Evolutionary conservation across 306 rosid genomes (phyloP), one percentile per base, ranked within the genome.

Genomic region (Acacia acuminata): DNA sequence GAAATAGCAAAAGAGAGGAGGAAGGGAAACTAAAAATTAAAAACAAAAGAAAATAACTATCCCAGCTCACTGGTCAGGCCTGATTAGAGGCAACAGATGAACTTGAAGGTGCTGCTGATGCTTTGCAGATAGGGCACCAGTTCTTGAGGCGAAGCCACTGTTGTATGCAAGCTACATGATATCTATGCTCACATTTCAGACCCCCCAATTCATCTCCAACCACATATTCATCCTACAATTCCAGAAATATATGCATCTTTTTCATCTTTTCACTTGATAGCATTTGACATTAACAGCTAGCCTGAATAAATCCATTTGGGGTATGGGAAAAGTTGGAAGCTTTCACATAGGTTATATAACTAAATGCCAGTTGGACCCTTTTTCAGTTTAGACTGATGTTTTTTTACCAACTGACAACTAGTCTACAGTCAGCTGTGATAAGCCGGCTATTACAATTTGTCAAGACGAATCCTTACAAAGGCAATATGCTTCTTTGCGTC

Each of bases 51-150:
- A 53, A 66, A 64, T 15, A 20, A 9, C 68, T 74, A 40, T 55
- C 71, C 70, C 72, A 13, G n/a, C 70, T 14, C 68, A 12, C 40
- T 51, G 47, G 64, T 64, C 69, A 48, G 48, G 66, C 8, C 32
- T 58, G 64, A 69, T 66, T 17, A 3, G 51, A 85, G 17, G 48
- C 69, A 86, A 76, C 86, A 32, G 80, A 74, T 64, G 89, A 68
- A 17, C 81, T 80, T 15, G 90, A 80, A 67, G 34, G 79, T 67
- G 86, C 85, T 0, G 84, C 88, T 3, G 94, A 82, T 32, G 88
- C 85, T 91, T 93, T 90, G 85, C 97, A 95, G 72, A 91, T 84
- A 27, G 97, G 98, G 82, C 98, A 93, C 97, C 97, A 95, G 30
- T 90, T 95, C 95, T 95, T 95, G 78, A 88, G 69, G 82, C 85